These are phyloP conservation scores for Candida ortonii DNA, from an alignment of 805 yeast genomes.

Conservation along the genomic window DNA sequence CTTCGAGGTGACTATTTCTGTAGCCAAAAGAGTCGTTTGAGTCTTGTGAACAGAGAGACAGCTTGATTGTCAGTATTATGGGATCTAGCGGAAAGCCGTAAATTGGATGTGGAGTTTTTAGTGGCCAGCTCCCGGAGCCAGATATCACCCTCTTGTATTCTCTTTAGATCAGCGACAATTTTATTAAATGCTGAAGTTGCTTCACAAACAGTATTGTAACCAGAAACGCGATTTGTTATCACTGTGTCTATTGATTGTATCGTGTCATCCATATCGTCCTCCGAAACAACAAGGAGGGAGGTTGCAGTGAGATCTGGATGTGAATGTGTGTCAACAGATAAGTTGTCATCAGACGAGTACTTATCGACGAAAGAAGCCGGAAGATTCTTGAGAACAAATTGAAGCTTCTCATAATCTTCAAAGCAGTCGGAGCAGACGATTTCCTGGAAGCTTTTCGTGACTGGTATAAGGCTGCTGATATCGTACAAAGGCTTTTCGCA, in stretches of 20 bases:
- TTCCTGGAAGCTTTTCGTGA: slow-evolving; percentile 38
- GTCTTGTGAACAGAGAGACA: no score
- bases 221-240: neutral
- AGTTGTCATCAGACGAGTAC: slow-evolving; percentile 1
- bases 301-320: neutral
- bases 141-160: slow-evolving; percentile 8
- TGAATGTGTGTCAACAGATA: neutral
- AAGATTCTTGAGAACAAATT: slow-evolving; percentile 13
- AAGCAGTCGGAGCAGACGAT: slow-evolving; percentile 65
- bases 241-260: slow-evolving; percentile 2
- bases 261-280: slow-evolving; percentile 4
- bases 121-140: slow-evolving; percentile 1
- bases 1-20: no score
- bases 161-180: slow-evolving; percentile 4
- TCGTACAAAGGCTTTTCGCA: slow-evolving; percentile 72
- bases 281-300: no score
- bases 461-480: slow-evolving; percentile 39
- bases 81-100: neutral
- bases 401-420: slow-evolving; percentile 35
- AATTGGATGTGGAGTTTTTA: slow-evolving; percentile 4
- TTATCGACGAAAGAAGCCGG: slow-evolving; percentile 4
- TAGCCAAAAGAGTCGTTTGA: no score
- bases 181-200: slow-evolving; percentile 1
- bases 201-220: neutral
- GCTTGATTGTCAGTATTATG: no score